phyloP scores from a whole-genome alignment of 768 basidiomycete species.

The Lactarius pseudohatsudake region DNA sequence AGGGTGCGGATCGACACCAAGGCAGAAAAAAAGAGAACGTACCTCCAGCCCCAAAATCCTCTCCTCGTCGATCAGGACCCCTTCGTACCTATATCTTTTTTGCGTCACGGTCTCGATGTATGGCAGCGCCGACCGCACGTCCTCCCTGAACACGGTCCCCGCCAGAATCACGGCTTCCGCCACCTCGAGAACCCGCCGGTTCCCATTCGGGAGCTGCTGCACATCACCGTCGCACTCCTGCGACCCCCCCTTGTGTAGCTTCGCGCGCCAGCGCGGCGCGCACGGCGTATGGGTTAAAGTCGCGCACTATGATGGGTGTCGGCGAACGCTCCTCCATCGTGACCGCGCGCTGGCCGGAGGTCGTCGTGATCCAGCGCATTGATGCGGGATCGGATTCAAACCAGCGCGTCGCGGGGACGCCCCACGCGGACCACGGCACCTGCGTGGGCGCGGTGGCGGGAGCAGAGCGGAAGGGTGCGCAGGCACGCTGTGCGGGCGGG shows the following conservation, averaged over 20 bases:
- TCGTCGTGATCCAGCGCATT: constrained; percentile 37
- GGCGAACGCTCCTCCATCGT: constrained; percentile 8
- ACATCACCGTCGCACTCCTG: constrained; percentile 8
- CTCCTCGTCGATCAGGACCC: constrained; percentile 36
- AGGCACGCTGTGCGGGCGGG: constrained; percentile 1
- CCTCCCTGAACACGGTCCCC: constrained; percentile 27
- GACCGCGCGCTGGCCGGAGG: constrained; percentile 35
- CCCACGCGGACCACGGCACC: constrained; percentile 33
- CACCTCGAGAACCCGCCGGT: constrained; percentile 13
- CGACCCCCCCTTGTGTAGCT: neutral
- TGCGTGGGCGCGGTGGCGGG: neutral
- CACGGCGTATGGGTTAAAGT: constrained; percentile 32
- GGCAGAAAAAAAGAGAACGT: neutral
- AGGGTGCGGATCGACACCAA: neutral
- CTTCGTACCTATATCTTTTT: constrained; percentile 29
- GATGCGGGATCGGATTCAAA: constrained; percentile 31
- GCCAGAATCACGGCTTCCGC: constrained; percentile 9
- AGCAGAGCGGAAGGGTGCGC: constrained; percentile 8
- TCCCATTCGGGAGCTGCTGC: constrained; percentile 12
- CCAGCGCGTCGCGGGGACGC: constrained; percentile 31
- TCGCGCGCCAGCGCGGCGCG: constrained; percentile 15
- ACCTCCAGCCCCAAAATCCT: constrained; percentile 35
- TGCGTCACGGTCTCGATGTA: constrained; percentile 31
- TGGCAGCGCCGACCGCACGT: constrained; percentile 30
- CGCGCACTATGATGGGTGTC: constrained; percentile 29